Evolutionary conservation across 176 grass and related monocot genomes (phyloP), one percentile per base, ranked within the genome.

Genomic region (Carex myosuroides): DNA sequence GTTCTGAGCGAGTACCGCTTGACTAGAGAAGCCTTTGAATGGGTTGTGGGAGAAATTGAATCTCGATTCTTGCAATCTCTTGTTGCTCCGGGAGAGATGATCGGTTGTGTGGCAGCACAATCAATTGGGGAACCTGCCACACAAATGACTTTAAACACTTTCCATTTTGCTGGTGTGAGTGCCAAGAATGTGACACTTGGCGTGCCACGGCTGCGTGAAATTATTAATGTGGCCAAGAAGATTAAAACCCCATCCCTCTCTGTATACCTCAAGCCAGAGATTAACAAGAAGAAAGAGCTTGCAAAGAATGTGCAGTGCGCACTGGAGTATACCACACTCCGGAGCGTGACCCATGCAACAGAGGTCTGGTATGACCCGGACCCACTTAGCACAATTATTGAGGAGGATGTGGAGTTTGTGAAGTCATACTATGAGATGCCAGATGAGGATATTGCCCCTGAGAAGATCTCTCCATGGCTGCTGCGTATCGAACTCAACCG

Each of bases 141-240:
- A 70, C 96, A 99, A 85, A 99, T 99, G 96, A 95, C 96, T 9
- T 77, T 92, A 48, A 95, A 99, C 87, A 99, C 91, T 60, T 99
- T 99, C 83, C 96, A 99, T 70, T 99, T 92, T 95, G 96, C 93
- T 92, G 93, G 96, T 99, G 96, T 99, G 44, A 99, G 96, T 87
- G 96, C 93, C 33, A 99, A 99, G 91, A 99, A 99, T 81, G 96
- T 99, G 41, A 99, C 96, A 78, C 96, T 99, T 92, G 91, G 96
- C 39, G 96, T 99, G 89, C 96, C 96, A 39, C 89, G 96, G 85
- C 82, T 99, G 85, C 92, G 93, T 63, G 96, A 99, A 82, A 99
- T 99, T 85, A 99, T 95, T 78, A 99, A 99, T n/a, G 96, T 95
- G 46, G 96, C 96, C 81, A 99, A 99, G 88, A 99, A 99, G 86